These are phyloP conservation scores for Candida schatavii DNA, from an alignment of 805 yeast species.

Conservation along the genomic window DNA sequence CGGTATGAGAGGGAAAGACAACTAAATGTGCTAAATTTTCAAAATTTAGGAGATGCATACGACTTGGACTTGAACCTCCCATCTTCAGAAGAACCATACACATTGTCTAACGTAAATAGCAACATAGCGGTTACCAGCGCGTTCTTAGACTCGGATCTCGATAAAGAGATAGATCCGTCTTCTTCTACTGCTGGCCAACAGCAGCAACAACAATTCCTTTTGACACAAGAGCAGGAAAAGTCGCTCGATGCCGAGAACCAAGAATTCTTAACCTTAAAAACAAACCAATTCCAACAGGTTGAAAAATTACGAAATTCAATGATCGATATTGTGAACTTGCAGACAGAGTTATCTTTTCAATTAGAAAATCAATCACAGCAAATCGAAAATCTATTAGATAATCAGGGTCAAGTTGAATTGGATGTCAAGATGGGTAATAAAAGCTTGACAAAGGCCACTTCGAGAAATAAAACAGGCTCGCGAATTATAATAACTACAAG, in stretches of 20 bases:
- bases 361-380: conserved; percentile 69
- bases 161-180: conserved; percentile 12
- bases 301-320: conserved; percentile 59
- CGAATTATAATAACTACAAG: conserved; percentile 35
- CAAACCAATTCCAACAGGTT: conserved; percentile 59
- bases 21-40: conserved; percentile 36
- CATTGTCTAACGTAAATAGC: background rate
- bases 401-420: conserved; percentile 61
- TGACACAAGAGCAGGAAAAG: conserved; percentile 54
- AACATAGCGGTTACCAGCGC: background rate
- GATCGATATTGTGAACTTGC: conserved; percentile 71
- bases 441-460: conserved; percentile 65
- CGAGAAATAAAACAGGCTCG: conserved; percentile 51
- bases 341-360: conserved; percentile 72
- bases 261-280: conserved; percentile 51
- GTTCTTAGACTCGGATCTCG: conserved; percentile 6
- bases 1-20: conserved; percentile 41
- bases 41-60: conserved; percentile 37
- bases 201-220: conserved; percentile 17
- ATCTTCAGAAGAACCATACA: conserved; percentile 1
- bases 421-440: conserved; percentile 72
- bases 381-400: conserved; percentile 59
- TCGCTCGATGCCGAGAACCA: conserved; percentile 58
- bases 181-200: background rate
- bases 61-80: conserved; percentile 10